These are phyloP conservation scores for Penicillium simplicissimum DNA, from an alignment of 495 filamentous ascomycete genomes.

Conservation along the genomic window DNA sequence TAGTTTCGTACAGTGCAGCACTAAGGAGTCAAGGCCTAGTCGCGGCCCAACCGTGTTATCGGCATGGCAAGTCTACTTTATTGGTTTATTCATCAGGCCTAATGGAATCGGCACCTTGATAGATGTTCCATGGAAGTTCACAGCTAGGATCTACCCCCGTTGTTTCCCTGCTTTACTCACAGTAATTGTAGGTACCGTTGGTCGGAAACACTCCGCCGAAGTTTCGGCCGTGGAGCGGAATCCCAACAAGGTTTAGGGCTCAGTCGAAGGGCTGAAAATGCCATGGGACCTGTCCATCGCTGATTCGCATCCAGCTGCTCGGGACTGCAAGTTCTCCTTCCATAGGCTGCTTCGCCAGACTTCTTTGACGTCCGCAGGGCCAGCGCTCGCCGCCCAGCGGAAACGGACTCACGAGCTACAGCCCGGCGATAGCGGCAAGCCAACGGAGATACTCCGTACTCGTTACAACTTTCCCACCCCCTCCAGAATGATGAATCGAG, in stretches of 20 bases:
- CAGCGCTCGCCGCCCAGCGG: neutral
- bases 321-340: neutral
- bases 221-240: constrained; percentile 1
- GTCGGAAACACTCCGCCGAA: constrained; percentile 3
- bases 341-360: neutral
- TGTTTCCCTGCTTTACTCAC: too few relatives aligned
- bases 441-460: too few relatives aligned
- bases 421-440: neutral
- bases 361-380: neutral
- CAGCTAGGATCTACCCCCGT: too few relatives aligned
- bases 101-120: too few relatives aligned
- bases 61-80: too few relatives aligned
- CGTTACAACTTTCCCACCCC: neutral
- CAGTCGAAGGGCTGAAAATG: constrained; percentile 5
- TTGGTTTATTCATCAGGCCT: neutral
- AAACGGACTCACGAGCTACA: too few relatives aligned
- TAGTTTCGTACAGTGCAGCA: too few relatives aligned
- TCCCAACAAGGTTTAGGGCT: neutral
- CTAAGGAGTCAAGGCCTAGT: too few relatives aligned
- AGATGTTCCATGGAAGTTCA: too few relatives aligned
- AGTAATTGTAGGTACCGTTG: too few relatives aligned
- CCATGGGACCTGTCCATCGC: neutral
- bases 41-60: neutral
- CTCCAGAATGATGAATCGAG: too few relatives aligned
- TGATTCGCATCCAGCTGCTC: neutral